These are phyloP conservation scores for Cladosporium sphaerospermum DNA, from an alignment of 2,329 filamentous ascomycete genomes.

Conservation along the genomic window DNA sequence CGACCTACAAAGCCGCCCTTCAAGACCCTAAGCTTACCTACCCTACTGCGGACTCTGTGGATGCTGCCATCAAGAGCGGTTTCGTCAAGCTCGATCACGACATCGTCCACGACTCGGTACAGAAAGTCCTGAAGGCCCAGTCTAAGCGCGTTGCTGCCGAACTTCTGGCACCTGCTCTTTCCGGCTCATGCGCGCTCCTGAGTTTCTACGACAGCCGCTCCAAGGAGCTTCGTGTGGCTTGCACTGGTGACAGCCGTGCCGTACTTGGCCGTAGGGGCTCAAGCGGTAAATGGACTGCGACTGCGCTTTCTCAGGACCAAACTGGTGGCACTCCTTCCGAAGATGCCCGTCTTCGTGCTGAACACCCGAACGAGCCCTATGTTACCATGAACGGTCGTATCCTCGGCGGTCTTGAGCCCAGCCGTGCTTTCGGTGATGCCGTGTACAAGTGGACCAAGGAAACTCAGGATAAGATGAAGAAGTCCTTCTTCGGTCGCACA, in stretches of 20 bases:
- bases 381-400: conserved; percentile 85
- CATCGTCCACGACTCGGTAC: conserved; percentile 87
- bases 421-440: conserved; percentile 90
- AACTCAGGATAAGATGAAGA: conserved; percentile 73
- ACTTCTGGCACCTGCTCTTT: conserved; percentile 83
- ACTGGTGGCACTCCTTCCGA: conserved; percentile 86
- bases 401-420: conserved; percentile 85
- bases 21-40: conserved; percentile 50
- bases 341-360: conserved; percentile 70
- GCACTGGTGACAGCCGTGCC: conserved; percentile 92
- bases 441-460: conserved; percentile 94
- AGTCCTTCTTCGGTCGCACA: conserved; percentile 79
- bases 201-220: conserved; percentile 91
- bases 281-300: conserved; percentile 89
- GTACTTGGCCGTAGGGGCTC: conserved; percentile 73
- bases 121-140: conserved; percentile 82
- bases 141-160: conserved; percentile 89
- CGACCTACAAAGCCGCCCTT: conserved; percentile 74
- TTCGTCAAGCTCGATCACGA: conserved; percentile 87
- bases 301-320: conserved; percentile 83
- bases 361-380: conserved; percentile 83
- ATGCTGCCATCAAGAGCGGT: conserved; percentile 84
- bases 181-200: conserved; percentile 92
- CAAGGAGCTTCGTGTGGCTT: conserved; percentile 85
- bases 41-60: conserved; percentile 74